Conservation (phyloP, 1,139 yeast genomes). For the Saccharomyces pastorianus region DNA sequence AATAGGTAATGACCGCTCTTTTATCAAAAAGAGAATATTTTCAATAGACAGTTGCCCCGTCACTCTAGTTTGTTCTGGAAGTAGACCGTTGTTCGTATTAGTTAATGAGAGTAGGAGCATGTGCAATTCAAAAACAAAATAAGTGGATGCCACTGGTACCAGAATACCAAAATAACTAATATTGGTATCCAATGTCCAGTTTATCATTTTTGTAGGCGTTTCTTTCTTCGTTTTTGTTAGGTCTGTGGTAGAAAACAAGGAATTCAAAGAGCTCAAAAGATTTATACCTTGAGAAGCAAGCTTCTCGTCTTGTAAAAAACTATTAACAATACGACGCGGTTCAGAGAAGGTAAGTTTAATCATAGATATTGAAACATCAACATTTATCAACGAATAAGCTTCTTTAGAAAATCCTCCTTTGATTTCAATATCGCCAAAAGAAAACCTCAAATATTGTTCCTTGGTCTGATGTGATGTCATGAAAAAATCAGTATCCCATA, state of each 20-base stretch:
- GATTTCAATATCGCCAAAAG: slow-evolving; percentile 19
- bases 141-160: slow-evolving; percentile 24
- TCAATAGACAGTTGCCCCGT: slow-evolving; percentile 23
- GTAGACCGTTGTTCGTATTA: slow-evolving; percentile 9
- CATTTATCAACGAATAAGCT: slow-evolving; percentile 7
- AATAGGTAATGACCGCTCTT: slow-evolving; percentile 24
- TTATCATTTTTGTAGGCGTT: slow-evolving; percentile 1
- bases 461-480: slow-evolving; percentile 23
- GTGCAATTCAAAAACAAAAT: slow-evolving; percentile 27
- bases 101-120: slow-evolving; percentile 15
- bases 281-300: slow-evolving; percentile 18
- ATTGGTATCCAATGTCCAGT: slow-evolving; percentile 17
- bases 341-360: slow-evolving; percentile 26
- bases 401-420: slow-evolving; percentile 9
- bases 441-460: slow-evolving; percentile 23
- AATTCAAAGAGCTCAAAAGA: slow-evolving; percentile 9
- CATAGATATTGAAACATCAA: slow-evolving; percentile 18
- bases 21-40: slow-evolving; percentile 24
- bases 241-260: slow-evolving; percentile 4
- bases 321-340: slow-evolving; percentile 20
- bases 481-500: slow-evolving; percentile 22
- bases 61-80: slow-evolving; percentile 6
- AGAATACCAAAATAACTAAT: slow-evolving; percentile 25
- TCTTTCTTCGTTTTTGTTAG: background rate
- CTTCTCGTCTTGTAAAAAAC: slow-evolving; percentile 24